Evolutionary conservation across 75 land plant genomes (phyloP).

Genomic region (Gnetum montanum): DNA sequence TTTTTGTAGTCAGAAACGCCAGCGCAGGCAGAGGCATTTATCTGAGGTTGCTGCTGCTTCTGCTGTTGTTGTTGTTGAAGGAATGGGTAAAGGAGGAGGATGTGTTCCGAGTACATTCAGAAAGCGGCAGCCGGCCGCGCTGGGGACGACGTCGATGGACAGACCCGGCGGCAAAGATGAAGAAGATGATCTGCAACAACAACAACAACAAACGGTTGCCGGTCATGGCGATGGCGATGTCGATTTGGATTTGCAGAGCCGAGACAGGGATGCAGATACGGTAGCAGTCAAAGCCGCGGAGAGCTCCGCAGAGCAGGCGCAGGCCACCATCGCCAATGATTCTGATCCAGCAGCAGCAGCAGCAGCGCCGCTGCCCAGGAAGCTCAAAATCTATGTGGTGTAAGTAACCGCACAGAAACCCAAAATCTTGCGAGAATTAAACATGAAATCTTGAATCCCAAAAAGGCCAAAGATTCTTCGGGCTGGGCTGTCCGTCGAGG

Average conservation of each 20-base stretch:
- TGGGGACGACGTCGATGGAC: neutral
- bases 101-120: conserved; percentile 69
- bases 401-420: no score
- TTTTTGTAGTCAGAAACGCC: no score
- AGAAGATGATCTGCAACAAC: no score
- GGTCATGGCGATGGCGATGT: neutral
- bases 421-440: neutral
- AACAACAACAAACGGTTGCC: conserved; percentile 1
- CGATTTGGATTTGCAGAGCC: no score
- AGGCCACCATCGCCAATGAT: neutral
- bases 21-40: no score
- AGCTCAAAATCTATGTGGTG: conserved; percentile 56
- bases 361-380: conserved; percentile 8
- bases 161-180: neutral
- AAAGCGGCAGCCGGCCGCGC: conserved; percentile 7
- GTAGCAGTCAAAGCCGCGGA: neutral
- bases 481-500: no score
- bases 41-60: no score
- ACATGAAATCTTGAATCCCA: neutral
- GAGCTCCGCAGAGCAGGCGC: neutral
- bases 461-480: no score
- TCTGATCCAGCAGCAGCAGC: neutral
- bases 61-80: no score
- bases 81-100: conserved; percentile 82
- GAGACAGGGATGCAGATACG: conserved; percentile 1